Percentiles rank a stretch among this genome's conserved stretches.
Evolutionary conservation across 1,284 basidiomycete genomes (phyloP).

Genomic region (Malassezia cuniculi): DNA sequence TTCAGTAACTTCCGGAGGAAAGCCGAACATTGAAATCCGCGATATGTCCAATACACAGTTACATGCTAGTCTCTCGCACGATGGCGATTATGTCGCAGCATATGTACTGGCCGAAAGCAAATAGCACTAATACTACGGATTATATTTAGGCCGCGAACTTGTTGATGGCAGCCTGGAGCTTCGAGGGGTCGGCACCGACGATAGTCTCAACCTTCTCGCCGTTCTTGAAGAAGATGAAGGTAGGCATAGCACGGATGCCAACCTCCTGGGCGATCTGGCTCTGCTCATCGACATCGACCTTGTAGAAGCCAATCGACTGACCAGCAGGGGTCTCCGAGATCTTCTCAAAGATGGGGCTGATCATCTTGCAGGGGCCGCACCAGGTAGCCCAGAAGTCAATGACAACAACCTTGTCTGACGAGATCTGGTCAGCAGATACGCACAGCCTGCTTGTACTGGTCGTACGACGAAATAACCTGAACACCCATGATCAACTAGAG

Average conservation of each 20-base stretch:
- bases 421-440: background rate
- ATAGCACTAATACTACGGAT: background rate
- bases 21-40: constrained; percentile 7
- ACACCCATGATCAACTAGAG: constrained; percentile 47
- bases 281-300: constrained; percentile 51
- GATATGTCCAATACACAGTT: constrained; percentile 42
- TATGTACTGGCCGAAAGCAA: constrained; percentile 56
- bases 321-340: constrained; percentile 47
- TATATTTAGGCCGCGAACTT: constrained; percentile 11
- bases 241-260: constrained; percentile 67
- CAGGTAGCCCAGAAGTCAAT: constrained; percentile 44
- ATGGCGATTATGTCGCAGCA: constrained; percentile 67
- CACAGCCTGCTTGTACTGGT: constrained; percentile 50
- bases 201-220: constrained; percentile 55
- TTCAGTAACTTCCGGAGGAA: constrained; percentile 18
- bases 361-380: constrained; percentile 56
- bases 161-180: constrained; percentile 42
- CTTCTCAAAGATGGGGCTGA: constrained; percentile 66
- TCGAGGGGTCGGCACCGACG: constrained; percentile 54
- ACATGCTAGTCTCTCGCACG: constrained; percentile 66
- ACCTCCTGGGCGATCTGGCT: constrained; percentile 53
- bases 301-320: constrained; percentile 57
- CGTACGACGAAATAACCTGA: constrained; percentile 50
- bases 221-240: constrained; percentile 61
- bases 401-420: constrained; percentile 16